phyloP scores from a whole-genome alignment of 345 rosid genomes.

The Ceriops tagal region DNA sequence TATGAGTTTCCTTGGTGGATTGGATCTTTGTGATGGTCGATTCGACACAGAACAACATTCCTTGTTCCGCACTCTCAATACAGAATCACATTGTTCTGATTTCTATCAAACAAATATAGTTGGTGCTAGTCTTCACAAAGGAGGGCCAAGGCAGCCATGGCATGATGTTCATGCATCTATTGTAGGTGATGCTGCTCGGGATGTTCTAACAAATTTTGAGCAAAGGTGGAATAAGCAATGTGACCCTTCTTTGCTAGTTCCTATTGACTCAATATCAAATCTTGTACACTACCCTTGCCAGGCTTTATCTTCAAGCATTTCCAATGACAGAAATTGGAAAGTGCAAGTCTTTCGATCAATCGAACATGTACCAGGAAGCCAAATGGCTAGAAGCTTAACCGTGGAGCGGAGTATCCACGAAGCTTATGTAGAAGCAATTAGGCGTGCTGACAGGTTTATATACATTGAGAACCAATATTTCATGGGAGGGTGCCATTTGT shows the following conservation, averaged over 20 bases:
- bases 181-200: constrained; percentile 72
- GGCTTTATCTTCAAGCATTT: constrained; percentile 31
- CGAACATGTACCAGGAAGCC: constrained; percentile 54
- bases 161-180: constrained; percentile 75
- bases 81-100: constrained; percentile 38
- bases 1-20: constrained; percentile 76
- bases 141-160: constrained; percentile 97
- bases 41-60: constrained; percentile 85
- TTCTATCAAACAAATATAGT: constrained; percentile 70
- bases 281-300: constrained; percentile 26
- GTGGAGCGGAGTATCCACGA: constrained; percentile 76
- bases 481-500: constrained; percentile 73
- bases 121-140: constrained; percentile 64
- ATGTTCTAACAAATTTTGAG: constrained; percentile 66
- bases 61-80: constrained; percentile 56
- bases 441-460: constrained; percentile 70
- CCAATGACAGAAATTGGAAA: constrained; percentile 52
- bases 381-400: constrained; percentile 39
- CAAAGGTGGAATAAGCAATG: constrained; percentile 83
- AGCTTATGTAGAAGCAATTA: constrained; percentile 66
- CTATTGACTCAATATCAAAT: constrained; percentile 37
- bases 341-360: constrained; percentile 81
- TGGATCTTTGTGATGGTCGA: constrained; percentile 79
- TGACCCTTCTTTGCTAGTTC: constrained; percentile 49
- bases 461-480: constrained; percentile 91